These are phyloP conservation scores for Moelleriella libera DNA, from an alignment of 2,329 filamentous ascomycete genomes.

Conservation along the genomic window DNA sequence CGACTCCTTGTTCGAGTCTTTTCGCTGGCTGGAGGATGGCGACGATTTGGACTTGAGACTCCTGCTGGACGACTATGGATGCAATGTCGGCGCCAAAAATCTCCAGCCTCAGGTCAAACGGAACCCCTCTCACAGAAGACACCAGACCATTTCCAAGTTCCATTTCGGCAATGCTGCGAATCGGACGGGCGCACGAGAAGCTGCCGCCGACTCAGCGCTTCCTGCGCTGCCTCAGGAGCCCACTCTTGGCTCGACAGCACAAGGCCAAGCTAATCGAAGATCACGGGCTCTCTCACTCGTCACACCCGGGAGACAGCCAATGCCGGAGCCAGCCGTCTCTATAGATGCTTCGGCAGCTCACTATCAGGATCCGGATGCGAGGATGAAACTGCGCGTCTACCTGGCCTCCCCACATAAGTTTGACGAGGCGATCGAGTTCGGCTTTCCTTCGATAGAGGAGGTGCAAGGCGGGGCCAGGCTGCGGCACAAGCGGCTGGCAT, in stretches of 20 bases:
- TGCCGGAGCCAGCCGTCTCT: constrained; percentile 9
- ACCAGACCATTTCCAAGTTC: constrained; percentile 56
- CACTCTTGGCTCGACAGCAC: constrained; percentile 7
- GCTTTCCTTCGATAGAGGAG: constrained; percentile 59
- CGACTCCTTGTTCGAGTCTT: constrained; percentile 49
- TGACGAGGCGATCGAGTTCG: constrained; percentile 87
- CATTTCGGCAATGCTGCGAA: constrained; percentile 38
- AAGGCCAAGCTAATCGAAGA: constrained; percentile 29
- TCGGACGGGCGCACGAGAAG: constrained; percentile 31
- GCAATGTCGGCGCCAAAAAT: constrained; percentile 38
- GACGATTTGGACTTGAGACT: constrained; percentile 55
- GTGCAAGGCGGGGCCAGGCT: constrained; percentile 16
- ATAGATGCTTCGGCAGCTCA: constrained; percentile 64
- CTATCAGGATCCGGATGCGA: constrained; percentile 81
- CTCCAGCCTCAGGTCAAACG: constrained; percentile 28
- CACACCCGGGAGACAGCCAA: constrained; percentile 26
- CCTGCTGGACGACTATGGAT: constrained; percentile 56
- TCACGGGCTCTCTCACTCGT: constrained; percentile 44
- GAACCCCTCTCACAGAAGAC: constrained; percentile 52
- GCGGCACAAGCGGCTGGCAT: constrained; percentile 9
- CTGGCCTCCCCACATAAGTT: constrained; percentile 87
- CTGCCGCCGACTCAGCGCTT: constrained; percentile 14
- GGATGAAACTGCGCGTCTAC: constrained; percentile 73
- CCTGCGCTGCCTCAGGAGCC: constrained; percentile 10
- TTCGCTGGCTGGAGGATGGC: constrained; percentile 62